Conservation (phyloP, 805 yeast genomes). For the Monosporozyma aquatica region DNA sequence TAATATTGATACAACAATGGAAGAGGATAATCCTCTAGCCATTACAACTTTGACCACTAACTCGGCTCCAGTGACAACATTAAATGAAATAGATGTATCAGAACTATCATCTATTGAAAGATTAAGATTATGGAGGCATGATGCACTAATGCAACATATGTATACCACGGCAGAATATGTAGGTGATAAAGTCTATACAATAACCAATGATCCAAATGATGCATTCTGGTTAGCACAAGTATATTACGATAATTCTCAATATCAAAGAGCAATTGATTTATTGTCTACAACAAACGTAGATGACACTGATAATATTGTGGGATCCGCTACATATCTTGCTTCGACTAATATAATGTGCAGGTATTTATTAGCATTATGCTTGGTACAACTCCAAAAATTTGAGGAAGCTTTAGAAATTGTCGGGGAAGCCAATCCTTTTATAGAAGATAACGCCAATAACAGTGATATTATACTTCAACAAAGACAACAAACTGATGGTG, state of each 20-base stretch:
- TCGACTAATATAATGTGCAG: slow-evolving; percentile 61
- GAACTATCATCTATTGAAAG: slow-evolving; percentile 67
- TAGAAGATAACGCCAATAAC: slow-evolving; percentile 17
- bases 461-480: slow-evolving; percentile 3
- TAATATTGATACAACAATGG: neutral
- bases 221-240: slow-evolving; percentile 97
- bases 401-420: slow-evolving; percentile 84
- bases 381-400: slow-evolving; percentile 63
- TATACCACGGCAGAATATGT: slow-evolving; percentile 81
- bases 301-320: neutral
- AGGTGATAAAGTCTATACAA: slow-evolving; percentile 79
- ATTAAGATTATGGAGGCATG: slow-evolving; percentile 85
- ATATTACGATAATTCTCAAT: slow-evolving; percentile 65
- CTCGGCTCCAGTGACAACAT: slow-evolving; percentile 12
- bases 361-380: slow-evolving; percentile 68
- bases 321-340: slow-evolving; percentile 27
- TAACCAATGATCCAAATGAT: slow-evolving; percentile 83
- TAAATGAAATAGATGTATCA: slow-evolving; percentile 20
- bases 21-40: neutral
- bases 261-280: slow-evolving; percentile 66
- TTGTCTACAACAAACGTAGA: slow-evolving; percentile 41
- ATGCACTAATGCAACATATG: slow-evolving; percentile 86
- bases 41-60: slow-evolving; percentile 15
- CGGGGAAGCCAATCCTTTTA: slow-evolving; percentile 75
- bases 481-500: slow-evolving; percentile 47